A percentile compares a stretch with the other conserved stretches of the same genome.
Conservation (phyloP, 345 rosid genomes). For the Citrus medica region DNA sequence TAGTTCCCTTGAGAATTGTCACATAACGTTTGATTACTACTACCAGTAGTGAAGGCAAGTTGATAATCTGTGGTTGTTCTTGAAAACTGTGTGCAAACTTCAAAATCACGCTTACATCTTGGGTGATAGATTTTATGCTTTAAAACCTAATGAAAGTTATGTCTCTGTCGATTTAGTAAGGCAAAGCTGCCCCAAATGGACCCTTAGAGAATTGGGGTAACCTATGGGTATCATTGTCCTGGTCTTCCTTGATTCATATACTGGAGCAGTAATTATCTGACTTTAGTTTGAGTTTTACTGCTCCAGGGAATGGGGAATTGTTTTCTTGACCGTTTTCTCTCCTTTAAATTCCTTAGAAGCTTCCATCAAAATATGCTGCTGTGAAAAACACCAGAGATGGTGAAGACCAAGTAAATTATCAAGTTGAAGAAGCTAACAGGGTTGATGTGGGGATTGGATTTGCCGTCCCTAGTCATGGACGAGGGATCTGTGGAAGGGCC, state of each 20-base stretch:
- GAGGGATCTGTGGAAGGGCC: conserved; percentile 45
- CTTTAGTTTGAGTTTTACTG: neutral
- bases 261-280: neutral
- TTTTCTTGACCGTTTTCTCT: neutral
- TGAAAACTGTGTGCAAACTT: neutral
- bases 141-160: neutral
- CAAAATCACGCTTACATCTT: neutral
- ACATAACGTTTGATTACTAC: neutral
- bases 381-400: conserved; percentile 32
- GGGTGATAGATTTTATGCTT: neutral
- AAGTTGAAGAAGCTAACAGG: conserved; percentile 60
- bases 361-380: conserved; percentile 32
- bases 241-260: neutral
- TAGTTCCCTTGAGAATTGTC: neutral
- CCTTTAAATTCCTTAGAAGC: conserved; percentile 25
- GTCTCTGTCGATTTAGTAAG: too few species aligned
- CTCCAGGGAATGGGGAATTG: neutral
- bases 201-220: neutral
- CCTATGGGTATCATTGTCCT: neutral
- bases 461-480: conserved; percentile 37
- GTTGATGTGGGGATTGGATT: conserved; percentile 31
- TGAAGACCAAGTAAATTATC: conserved; percentile 31
- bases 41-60: neutral
- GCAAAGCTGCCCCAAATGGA: neutral
- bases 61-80: neutral